phyloP scores from a whole-genome alignment of 139 green algal genomes.

The Chlorella sp. region DNA sequence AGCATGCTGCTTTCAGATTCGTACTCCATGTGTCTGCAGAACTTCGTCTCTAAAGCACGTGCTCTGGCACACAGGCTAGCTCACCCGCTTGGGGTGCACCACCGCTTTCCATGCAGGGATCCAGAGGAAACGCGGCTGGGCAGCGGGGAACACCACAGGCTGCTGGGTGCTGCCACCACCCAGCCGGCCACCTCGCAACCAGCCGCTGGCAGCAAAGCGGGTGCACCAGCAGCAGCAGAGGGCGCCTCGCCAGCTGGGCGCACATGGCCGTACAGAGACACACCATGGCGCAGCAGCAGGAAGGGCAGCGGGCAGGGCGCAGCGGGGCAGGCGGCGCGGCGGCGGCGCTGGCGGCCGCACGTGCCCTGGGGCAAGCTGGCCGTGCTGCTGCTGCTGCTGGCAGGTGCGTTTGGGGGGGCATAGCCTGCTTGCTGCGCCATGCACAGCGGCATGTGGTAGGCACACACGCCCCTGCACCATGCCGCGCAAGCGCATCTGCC shows the following conservation, averaged over 20 bases:
- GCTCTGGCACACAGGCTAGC: neutral
- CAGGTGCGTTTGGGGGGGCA: neutral
- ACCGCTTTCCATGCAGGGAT: neutral
- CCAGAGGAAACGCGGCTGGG: neutral
- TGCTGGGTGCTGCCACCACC: neutral
- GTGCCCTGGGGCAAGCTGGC: neutral
- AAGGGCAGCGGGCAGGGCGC: neutral
- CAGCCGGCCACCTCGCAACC: neutral
- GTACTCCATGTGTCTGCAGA: too few species aligned
- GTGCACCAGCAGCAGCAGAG: neutral
- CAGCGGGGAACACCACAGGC: neutral
- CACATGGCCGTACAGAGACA: neutral
- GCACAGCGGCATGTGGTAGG: too few species aligned
- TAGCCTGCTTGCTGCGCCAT: neutral
- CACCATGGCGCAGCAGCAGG: neutral
- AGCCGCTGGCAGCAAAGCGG: too few species aligned
- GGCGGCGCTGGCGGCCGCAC: neutral
- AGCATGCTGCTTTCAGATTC: neutral
- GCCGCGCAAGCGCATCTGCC: too few species aligned
- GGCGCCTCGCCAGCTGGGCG: neutral
- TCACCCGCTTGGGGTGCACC: neutral
- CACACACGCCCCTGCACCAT: too few species aligned
- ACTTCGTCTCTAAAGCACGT: too few species aligned
- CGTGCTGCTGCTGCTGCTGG: constrained; percentile 19
- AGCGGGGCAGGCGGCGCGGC: neutral